Conservation (phyloP, 345 rosid genomes). For the Lumnitzera littorea region DNA sequence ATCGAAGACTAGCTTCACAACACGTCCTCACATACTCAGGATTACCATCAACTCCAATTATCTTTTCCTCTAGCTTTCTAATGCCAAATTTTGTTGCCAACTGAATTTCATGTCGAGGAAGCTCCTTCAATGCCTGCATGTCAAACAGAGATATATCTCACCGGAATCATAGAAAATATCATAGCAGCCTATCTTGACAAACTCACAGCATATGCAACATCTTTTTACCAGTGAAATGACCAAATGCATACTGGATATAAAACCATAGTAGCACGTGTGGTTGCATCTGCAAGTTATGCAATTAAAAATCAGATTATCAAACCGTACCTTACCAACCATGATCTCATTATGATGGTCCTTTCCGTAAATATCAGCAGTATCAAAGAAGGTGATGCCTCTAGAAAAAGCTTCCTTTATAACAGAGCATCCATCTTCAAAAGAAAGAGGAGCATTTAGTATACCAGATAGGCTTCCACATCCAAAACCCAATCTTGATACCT, state of each 20-base stretch:
- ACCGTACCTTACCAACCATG: constrained; percentile 38
- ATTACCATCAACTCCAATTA: constrained; percentile 22
- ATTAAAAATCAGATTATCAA: background rate
- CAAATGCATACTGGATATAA: no score
- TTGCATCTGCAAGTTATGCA: no score
- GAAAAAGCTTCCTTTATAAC: constrained; percentile 27
- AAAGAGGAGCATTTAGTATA: constrained; percentile 24
- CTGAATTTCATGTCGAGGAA: constrained; percentile 42
- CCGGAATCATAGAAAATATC: no score
- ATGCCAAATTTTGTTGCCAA: constrained; percentile 49
- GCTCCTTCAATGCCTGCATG: constrained; percentile 41
- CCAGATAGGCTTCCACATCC: constrained; percentile 51
- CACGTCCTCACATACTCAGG: constrained; percentile 40
- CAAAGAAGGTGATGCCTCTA: constrained; percentile 44
- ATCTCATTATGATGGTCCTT: constrained; percentile 32
- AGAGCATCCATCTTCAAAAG: constrained; percentile 40
- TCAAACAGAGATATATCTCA: no score
- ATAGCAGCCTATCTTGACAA: no score
- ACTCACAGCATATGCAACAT: no score
- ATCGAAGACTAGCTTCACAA: constrained; percentile 44
- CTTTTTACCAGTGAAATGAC: no score
- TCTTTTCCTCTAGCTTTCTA: background rate
- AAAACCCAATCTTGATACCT: constrained; percentile 43
- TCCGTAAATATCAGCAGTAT: constrained; percentile 34
- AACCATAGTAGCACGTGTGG: no score